Evolutionary conservation across 1,139 yeast genomes (phyloP), one percentile per base, ranked within the genome.

Genomic region (Scheffersomyces titani): DNA sequence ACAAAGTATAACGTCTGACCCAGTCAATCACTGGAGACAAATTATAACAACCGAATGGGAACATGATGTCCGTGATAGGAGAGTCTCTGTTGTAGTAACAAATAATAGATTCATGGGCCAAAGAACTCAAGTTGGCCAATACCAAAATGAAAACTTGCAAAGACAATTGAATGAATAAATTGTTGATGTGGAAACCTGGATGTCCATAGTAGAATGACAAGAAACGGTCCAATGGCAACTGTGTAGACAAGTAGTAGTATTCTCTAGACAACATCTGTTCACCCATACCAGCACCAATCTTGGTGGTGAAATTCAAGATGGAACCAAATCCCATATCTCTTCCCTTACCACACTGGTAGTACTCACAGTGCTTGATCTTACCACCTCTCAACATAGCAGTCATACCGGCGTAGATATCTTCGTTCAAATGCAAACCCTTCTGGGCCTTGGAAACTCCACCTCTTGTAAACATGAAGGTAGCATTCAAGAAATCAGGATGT

Each of bases 241-340:
- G 99, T 60, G 99, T 94, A 67, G 98, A 97, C 74, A 94, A 82
- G 77, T 94, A 94, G 79, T 93, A 94, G 81, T 94, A 94, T 78
- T 94, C 99, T 82, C 99, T 90, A 57, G 98, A 92, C 72, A 94
- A 83, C 96, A 94, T 93, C 79, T 94, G 99, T 79, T 94, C 99
- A 80, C 99, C 99, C 99, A 94, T 94, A 90, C 99, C 99, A 70
- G 98, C 97, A 83, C 99, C 99, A 87, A 94, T 94, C 84, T 94
- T 94, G 60, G 99, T 94, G 46, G 98, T 94, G 87, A 94, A 94
- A 80, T 94, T 94, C 83, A 94, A 86, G 84, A 94, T 92, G 49
- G 99, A 93, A 62, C 98, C 98, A 77, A 94, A 94, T 80, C 99
- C 99, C 81, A 94, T 87, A 88, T 94, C 99, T 88, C 99, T 92